Evolutionary conservation across 305 asterid species (phyloP).

Genomic region (Fraxinus velutina): DNA sequence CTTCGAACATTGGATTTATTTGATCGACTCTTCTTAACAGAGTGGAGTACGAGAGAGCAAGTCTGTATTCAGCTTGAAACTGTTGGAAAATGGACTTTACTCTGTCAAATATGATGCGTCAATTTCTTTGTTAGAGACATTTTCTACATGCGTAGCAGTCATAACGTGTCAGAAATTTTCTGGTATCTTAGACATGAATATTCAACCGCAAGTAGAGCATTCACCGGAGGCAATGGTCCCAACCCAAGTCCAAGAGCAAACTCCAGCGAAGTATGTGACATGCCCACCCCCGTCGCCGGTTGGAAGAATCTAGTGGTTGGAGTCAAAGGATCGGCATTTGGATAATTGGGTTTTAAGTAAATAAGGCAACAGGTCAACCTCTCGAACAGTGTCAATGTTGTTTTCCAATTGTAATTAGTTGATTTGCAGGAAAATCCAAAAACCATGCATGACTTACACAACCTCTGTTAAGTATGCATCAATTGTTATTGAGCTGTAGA

Average conservation of each 20-base stretch:
- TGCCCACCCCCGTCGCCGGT: conserved; percentile 91
- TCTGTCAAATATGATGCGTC: conserved; percentile 59
- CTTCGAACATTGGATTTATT: background rate
- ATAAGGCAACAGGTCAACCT: background rate
- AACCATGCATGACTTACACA: background rate
- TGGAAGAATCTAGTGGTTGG: conserved; percentile 57
- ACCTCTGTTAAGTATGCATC: background rate
- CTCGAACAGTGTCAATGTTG: background rate
- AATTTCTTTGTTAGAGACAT: conserved; percentile 66
- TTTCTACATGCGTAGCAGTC: conserved; percentile 69
- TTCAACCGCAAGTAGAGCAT: conserved; percentile 25
- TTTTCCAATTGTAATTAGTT: background rate
- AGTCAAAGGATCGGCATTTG: background rate
- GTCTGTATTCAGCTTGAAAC: conserved; percentile 63
- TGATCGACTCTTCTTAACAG: conserved; percentile 34
- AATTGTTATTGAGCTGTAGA: background rate
- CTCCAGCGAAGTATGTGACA: conserved; percentile 52
- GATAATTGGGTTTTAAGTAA: background rate
- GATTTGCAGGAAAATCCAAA: background rate
- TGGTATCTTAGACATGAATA: conserved; percentile 34
- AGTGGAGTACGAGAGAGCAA: conserved; percentile 45
- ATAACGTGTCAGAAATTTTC: conserved; percentile 50
- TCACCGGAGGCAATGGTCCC: conserved; percentile 26
- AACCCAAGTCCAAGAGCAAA: conserved; percentile 20
- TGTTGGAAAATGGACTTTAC: conserved; percentile 51